Base-by-base conservation (phyloP, 371 early-diverging fungal genomes). In the Mortierella sp. region DNA sequence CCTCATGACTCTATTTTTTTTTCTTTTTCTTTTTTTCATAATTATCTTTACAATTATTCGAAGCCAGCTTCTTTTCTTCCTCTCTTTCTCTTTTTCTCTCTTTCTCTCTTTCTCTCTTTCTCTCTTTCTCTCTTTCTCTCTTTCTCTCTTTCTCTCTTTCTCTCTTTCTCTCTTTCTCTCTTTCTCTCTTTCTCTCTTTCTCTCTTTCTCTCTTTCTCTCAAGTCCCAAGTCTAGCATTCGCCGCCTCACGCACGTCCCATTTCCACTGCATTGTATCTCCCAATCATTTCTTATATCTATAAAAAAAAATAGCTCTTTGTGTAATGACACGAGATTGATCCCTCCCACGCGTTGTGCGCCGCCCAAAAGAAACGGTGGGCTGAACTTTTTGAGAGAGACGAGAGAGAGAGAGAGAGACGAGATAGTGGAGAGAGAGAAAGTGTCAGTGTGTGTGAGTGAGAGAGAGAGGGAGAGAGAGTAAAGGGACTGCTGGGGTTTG, bases 41-140 rank as follows among this genome's bases (percentile, higher is more conserved):
- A 25, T 60, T 25, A 25, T 60, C 4, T 19, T 21, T 30, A 28
- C 45, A 25, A 45, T n/a, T 59, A 23, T 14, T 30, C 53, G 21
- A 18, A 7, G 21, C 45, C 43, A 29, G 21, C 50, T 7, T 6
- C 21, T 28, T n/a, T 45, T 28, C 12, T 12, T 18, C 26, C 25
- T 18, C 45, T 21, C 28, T 23, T 58, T 60, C 30, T 60, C 59
- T 18, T 50, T 50, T 50, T 30, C 44, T 18, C 55, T 28, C 18
- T 64, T 29, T 48, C 28, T 57, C 56, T 23, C 60, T 0, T 7
- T 25, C 30, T 2, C 51, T 64, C 21, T 64, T 64, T 11, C 15
- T 6, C 26, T 68, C 43, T 51, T 12, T 28, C 26, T n/a, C 23
- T 43, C 44, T 55, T 7, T 61, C 19, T 47, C 23, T 28, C 43